Percentiles rank a stretch among this genome's conserved stretches.
Conservation (phyloP, 2,329 filamentous ascomycete species). For the Colletotrichum sp. region DNA sequence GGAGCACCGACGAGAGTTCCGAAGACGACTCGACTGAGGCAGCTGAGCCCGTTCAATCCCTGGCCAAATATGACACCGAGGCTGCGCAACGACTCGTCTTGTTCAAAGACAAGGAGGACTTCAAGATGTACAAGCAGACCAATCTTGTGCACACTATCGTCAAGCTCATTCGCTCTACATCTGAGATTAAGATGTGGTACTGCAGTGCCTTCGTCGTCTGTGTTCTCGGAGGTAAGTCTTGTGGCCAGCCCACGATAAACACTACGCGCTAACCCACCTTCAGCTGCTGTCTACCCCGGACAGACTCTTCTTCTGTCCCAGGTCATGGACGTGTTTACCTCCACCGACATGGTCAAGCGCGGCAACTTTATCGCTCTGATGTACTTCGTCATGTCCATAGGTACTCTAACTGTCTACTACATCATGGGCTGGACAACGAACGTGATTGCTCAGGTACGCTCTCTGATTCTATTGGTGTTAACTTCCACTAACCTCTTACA, state of each 20-base stretch:
- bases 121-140: background rate
- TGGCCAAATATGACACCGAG: background rate
- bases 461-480: background rate
- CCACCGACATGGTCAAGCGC: conserved; percentile 9
- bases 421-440: conserved; percentile 26
- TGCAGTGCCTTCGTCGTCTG: background rate
- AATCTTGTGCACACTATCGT: conserved; percentile 11
- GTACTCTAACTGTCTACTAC: conserved; percentile 26
- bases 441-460: conserved; percentile 14
- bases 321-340: conserved; percentile 44
- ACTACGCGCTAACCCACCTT: background rate
- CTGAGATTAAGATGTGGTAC: conserved; percentile 19
- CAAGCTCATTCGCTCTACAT: conserved; percentile 11
- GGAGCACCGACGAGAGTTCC: background rate
- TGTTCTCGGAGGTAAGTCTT: background rate
- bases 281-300: conserved; percentile 34
- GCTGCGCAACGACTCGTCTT: background rate
- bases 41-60: background rate
- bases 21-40: background rate
- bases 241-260: background rate
- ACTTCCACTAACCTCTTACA: background rate
- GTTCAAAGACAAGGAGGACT: conserved; percentile 9
- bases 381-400: conserved; percentile 31
- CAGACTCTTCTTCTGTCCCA: conserved; percentile 47
- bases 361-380: conserved; percentile 37